These are phyloP conservation scores for Neurospora tetraspora DNA, from an alignment of 495 filamentous ascomycete species.

Conservation along the genomic window DNA sequence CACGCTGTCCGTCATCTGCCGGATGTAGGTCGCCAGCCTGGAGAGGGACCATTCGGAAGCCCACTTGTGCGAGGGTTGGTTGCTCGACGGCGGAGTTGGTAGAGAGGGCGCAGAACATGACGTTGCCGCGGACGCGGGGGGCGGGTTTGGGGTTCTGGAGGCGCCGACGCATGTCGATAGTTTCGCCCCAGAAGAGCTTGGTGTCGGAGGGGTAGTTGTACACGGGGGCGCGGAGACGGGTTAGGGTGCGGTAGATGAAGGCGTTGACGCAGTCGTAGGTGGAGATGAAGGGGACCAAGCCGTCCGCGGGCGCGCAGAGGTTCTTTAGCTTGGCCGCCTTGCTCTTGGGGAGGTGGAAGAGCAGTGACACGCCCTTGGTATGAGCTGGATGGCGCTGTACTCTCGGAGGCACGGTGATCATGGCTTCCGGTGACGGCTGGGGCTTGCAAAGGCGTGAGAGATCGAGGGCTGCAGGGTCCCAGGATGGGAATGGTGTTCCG, in stretches of 20 bases:
- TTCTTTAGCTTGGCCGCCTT: slow-evolving; percentile 30
- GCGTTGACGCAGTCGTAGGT: slow-evolving; percentile 35
- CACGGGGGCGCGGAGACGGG: slow-evolving; percentile 22
- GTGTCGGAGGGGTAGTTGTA: slow-evolving; percentile 20
- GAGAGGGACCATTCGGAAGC: slow-evolving; percentile 28
- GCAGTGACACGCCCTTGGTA: slow-evolving; percentile 14
- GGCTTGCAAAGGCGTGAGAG: slow-evolving; percentile 29
- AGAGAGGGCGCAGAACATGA: slow-evolving; percentile 22
- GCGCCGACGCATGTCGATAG: slow-evolving; percentile 31
- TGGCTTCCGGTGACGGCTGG: neutral
- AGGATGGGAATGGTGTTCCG: slow-evolving; percentile 21
- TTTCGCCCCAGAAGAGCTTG: slow-evolving; percentile 24
- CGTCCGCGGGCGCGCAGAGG: slow-evolving; percentile 3
- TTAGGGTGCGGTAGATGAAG: slow-evolving; percentile 27
- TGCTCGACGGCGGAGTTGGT: slow-evolving; percentile 7
- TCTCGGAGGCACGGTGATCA: neutral
- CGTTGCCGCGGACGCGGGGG: slow-evolving; percentile 25
- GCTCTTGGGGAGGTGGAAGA: slow-evolving; percentile 35
- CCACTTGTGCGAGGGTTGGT: slow-evolving; percentile 22
- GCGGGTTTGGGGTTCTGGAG: slow-evolving; percentile 22
- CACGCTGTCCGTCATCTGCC: slow-evolving; percentile 25
- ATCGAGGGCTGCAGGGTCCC: slow-evolving; percentile 26
- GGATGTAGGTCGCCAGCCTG: slow-evolving; percentile 28
- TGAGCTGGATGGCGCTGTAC: slow-evolving; percentile 25
- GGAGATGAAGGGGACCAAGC: slow-evolving; percentile 24